Base-by-base conservation (phyloP, 768 basidiomycete genomes). In the Crepidotus variabilis region DNA sequence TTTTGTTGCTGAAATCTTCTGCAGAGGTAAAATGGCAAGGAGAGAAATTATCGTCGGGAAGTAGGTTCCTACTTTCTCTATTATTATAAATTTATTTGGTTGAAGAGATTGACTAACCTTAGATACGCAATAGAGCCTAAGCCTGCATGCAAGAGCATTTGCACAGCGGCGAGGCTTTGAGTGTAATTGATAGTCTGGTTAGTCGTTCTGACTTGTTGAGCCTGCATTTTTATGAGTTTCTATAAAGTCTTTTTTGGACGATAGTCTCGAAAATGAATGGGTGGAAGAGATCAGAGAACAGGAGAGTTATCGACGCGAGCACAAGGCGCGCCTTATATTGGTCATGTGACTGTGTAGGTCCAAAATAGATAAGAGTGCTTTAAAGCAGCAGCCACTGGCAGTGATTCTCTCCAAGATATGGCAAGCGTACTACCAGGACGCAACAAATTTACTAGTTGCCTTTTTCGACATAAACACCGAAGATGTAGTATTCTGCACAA, bases 11-110 rank as follows among this genome's bases (percentile, higher is more conserved):
- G 28, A 28, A 28, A 3, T 51, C 45, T 16, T 18, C 76, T 14
- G 76, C 70, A 9, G 81, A 76, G 3, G 82, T 82, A 55, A 87
- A 78, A 65, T 85, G 76, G 60, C 89, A 84, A 67, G 84, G 80
- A 10, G 79, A 78, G 64, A 92, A 92, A 65, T 92, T 92, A 53
- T 92, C 90, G 43, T 84, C 83, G 6, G 90, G 90, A 8, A 92
- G 77, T 8, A 92, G 68, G 62, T 89, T 86, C 65, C 90, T 92
- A 51, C 34, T 1, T 16, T 4, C 16, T 10, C 32, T 47, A 56
- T 32, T 35, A 23, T 18, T n/a, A n/a, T 9, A 5, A n/a, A 14
- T 7, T 49, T n/a, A 34, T 48, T 50, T 45, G 47, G 16, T 43
- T 47, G 14, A 33, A 16, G 20, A 20, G 16, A 34, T 2, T 23